Conservation (phyloP, 768 basidiomycete genomes). For the Leccinum incarnatum region DNA sequence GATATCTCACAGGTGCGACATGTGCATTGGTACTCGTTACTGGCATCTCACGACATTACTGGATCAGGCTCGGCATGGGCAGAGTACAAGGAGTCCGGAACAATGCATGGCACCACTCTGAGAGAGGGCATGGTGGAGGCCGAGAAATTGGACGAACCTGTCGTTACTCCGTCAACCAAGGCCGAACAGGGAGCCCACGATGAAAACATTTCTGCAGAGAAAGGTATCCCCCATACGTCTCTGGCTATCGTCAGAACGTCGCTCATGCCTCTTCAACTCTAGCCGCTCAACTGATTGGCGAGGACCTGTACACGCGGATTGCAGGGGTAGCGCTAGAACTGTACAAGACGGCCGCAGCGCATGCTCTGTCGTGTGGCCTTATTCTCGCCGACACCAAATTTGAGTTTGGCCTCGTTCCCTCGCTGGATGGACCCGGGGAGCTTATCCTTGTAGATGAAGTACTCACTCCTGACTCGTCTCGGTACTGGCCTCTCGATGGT, state of each 20-base stretch:
- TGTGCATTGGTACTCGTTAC: not conserved
- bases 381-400: conserved; percentile 99
- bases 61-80: conserved; percentile 87
- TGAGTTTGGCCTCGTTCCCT: conserved; percentile 84
- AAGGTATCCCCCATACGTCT: conserved; percentile 43
- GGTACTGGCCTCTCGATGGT: conserved; percentile 85
- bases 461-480: conserved; percentile 95
- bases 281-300: conserved; percentile 69
- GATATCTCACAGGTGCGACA: conserved; percentile 86
- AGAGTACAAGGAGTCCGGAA: conserved; percentile 86
- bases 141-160: conserved; percentile 71
- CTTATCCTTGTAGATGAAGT: conserved; percentile 93
- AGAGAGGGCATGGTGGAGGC: conserved; percentile 81
- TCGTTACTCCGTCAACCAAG: conserved; percentile 97
- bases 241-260: not conserved
- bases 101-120: conserved; percentile 82
- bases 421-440: conserved; percentile 35
- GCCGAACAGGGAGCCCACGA: conserved; percentile 93
- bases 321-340: conserved; percentile 60
- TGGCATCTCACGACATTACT: conserved; percentile 7
- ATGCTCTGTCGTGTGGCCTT: conserved; percentile 72
- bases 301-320: conserved; percentile 58
- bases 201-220: conserved; percentile 88
- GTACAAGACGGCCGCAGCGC: conserved; percentile 71
- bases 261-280: conserved; percentile 1